Evolutionary conservation across 2,329 filamentous ascomycete genomes (phyloP), one percentile per base, ranked within the genome.

Genomic region (Dothiorella sarmentorum): DNA sequence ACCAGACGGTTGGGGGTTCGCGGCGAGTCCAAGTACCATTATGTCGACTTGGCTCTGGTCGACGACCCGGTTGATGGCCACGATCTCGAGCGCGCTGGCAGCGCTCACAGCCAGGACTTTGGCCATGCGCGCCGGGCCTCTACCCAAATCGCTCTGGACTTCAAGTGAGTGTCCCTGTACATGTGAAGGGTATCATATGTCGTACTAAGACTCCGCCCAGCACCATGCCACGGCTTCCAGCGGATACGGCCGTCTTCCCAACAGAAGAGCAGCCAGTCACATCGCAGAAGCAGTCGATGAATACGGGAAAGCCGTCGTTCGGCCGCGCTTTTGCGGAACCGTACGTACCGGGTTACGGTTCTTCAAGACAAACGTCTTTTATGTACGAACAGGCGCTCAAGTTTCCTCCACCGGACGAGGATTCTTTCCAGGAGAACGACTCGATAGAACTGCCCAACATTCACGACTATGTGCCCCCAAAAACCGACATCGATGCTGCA

Each of bases 21-120:
- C 56, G 94, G 94, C 63, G 93, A 97, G 76, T 99, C 94, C 13
- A 99, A 99, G 72, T 99, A 99, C 72, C 94, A 99, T 74, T 99
- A 99, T 68, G 80, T 81, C 49, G 80, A 82, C 63, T 72, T 82
- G 35, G 78, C 77, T 37, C 75, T 81, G 31, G 75, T 75, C 59
- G 78, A 79, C 60, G 80, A 80, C 35, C 47, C 52, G 3, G 31
- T 42, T n/a, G 57, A 59, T n/a, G 57, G 57, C 18, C 29, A 59
- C n/a, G 57, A 53, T 7, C 37, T 53, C 3, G 57, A 59, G 47
- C 57, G 57, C 9, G 38, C 57, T 20, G 57, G 57, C 24, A 59
- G 57, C 22, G 57, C 57, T 43, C 57, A 59, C 7, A 53, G 57
- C 57, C 45, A 38, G 17, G 57, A 59, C n/a, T 53, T 53, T 31